A percentile compares a stretch with the other conserved stretches of the same genome.
phyloP scores from a whole-genome alignment of 2,329 filamentous ascomycete species.

The Sclerotinia trifoliorum region DNA sequence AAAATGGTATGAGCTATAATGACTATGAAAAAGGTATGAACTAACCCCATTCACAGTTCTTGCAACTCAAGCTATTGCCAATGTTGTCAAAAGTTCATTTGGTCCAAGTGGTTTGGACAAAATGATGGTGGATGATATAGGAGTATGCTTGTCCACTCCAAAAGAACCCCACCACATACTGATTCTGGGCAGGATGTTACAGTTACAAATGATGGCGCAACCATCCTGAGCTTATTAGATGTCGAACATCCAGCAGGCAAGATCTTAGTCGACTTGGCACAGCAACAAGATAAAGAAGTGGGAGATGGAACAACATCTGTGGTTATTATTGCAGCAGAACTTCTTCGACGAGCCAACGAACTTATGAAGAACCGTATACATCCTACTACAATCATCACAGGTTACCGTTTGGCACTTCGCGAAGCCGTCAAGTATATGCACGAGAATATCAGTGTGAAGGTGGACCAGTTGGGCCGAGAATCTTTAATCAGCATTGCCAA shows the following conservation, averaged over 20 bases:
- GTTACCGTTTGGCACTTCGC: conserved; percentile 89
- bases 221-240: conserved; percentile 90
- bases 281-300: conserved; percentile 98
- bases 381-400: conserved; percentile 98
- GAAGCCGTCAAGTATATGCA: conserved; percentile 99
- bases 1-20: conserved; percentile 67
- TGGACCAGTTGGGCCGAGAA: conserved; percentile 85
- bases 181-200: conserved; percentile 73
- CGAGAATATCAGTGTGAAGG: conserved; percentile 95
- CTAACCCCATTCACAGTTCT: conserved; percentile 58
- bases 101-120: conserved; percentile 96
- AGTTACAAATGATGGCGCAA: conserved; percentile 97
- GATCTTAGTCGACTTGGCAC: conserved; percentile 94
- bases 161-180: conserved; percentile 27
- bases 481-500: conserved; percentile 93
- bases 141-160: conserved; percentile 54
- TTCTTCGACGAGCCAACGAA: conserved; percentile 91
- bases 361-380: conserved; percentile 99
- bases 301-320: conserved; percentile 98
- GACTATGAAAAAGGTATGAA: conserved; percentile 20
- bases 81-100: conserved; percentile 98
- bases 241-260: conserved; percentile 98
- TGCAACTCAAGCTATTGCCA: conserved; percentile 94
- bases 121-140: conserved; percentile 99
- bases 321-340: conserved; percentile 93